A percentile compares a stretch with the other conserved stretches of the same genome.
These are phyloP conservation scores for Botrytis galanthina DNA, from an alignment of 2,329 filamentous ascomycete species.

Conservation along the genomic window DNA sequence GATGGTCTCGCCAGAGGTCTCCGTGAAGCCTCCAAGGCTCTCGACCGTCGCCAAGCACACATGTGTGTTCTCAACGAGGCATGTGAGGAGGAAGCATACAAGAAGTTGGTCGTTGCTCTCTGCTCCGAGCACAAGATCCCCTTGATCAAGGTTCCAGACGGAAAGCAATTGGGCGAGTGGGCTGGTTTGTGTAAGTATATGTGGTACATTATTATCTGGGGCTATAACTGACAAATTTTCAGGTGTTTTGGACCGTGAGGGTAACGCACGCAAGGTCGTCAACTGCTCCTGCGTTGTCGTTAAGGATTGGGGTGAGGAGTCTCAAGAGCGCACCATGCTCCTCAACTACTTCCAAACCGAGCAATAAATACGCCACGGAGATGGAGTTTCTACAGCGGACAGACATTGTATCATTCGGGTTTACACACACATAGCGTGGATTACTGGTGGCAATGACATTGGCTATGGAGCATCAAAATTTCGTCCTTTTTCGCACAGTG, in stretches of 20 bases:
- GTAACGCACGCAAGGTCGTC: slow-evolving; percentile 99
- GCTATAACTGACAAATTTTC: slow-evolving; percentile 26
- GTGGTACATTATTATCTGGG: neutral
- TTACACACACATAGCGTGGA: slow-evolving; percentile 38
- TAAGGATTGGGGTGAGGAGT: slow-evolving; percentile 99
- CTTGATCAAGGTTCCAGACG: slow-evolving; percentile 99
- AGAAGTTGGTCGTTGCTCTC: slow-evolving; percentile 98
- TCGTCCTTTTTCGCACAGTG: slow-evolving; percentile 1
- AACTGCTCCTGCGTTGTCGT: slow-evolving; percentile 99
- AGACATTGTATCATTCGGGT: slow-evolving; percentile 35
- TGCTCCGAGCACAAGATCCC: slow-evolving; percentile 99
- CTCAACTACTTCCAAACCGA: slow-evolving; percentile 99
- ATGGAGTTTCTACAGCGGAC: slow-evolving; percentile 37
- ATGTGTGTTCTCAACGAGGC: slow-evolving; percentile 99
- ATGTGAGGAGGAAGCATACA: slow-evolving; percentile 99
- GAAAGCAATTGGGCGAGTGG: slow-evolving; percentile 99
- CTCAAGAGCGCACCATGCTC: slow-evolving; percentile 96
- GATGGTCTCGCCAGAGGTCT: slow-evolving; percentile 98
- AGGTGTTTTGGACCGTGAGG: slow-evolving; percentile 99
- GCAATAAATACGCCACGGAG: slow-evolving; percentile 50
- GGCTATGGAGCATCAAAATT: slow-evolving; percentile 30
- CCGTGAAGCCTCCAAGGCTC: slow-evolving; percentile 96
- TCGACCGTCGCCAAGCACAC: slow-evolving; percentile 97
- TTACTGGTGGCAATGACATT: slow-evolving; percentile 35
- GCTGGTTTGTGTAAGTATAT: slow-evolving; percentile 90